Evolutionary conservation across 2,329 filamentous ascomycete species (phyloP), one percentile per base, ranked within the genome.

Genomic region (Cyphellophora europaea): DNA sequence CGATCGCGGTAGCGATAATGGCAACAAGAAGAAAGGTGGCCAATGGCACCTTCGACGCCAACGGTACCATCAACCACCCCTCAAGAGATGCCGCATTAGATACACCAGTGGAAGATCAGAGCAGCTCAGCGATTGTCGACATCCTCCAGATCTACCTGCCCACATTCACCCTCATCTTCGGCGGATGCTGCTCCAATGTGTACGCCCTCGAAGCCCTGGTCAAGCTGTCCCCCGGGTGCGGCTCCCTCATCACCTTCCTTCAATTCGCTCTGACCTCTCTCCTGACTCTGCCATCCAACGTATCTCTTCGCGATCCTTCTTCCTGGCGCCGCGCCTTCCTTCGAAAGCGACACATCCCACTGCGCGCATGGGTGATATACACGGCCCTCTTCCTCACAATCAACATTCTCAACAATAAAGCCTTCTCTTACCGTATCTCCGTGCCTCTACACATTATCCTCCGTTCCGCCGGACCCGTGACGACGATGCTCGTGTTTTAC

Each of bases 401-500:
- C 61, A 98, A 96, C 52, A 77, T 96, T 38, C 65, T 98, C 53
- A 98, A 98, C 63, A 98, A 98, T 52, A 89, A 89, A 67, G 91
- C 89, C 5, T 98, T 98, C 58, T 88, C 86, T 43, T 98, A 95
- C 63, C 79, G 87, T 49, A 96, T 98, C 37, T 94, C 87, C 5
- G 86, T 98, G 0, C 91, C 91, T 2, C 78, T 98, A 32, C 91
- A 98, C 55, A 98, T 98, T 50, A 96, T 98, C 47, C 69, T 98
- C 18, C 77, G 91, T 35, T 95, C 88, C 32, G 93, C 89, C 32
- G 91, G 91, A 11, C 94, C 88, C 50, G 93, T 96, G 43, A 93
- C 88, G 4, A 96, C 91, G 6, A 93, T 98, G 76, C 62, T 79
- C 11, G 85, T 89, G n/a, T 91, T 91, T 3, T 87, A 79, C 52